phyloP scores from a whole-genome alignment of 352 stramenopile genomes.

The Pythium aristosporum region DNA sequence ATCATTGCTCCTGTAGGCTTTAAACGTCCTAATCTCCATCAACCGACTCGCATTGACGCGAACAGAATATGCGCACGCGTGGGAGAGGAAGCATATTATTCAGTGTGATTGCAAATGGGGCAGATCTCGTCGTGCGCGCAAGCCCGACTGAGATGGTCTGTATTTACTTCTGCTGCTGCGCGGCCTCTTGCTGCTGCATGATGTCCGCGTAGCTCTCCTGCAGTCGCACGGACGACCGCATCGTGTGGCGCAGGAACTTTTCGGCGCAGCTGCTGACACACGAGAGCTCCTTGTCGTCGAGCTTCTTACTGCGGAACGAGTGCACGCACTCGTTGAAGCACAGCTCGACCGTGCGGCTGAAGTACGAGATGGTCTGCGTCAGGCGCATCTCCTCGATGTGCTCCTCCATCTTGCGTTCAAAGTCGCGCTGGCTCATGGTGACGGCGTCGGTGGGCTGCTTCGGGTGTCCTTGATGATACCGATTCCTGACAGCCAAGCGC shows the following conservation, averaged over 20 bases:
- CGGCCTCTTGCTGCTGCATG: conserved; percentile 81
- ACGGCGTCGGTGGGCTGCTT: not conserved
- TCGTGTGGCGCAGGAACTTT: conserved; percentile 91
- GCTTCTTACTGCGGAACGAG: conserved; percentile 90
- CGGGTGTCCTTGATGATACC: conserved; percentile 4
- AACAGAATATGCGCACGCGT: not conserved
- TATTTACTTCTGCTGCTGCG: conserved; percentile 42
- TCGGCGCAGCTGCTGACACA: conserved; percentile 89
- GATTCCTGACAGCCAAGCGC: conserved; percentile 24
- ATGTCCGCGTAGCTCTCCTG: conserved; percentile 88
- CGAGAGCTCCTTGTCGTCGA: conserved; percentile 87
- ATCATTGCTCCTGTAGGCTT: too few species aligned
- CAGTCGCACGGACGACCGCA: conserved; percentile 87
- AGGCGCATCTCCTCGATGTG: conserved; percentile 91
- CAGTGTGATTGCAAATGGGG: not conserved
- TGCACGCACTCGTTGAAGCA: conserved; percentile 90
- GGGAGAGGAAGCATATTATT: conserved; percentile 23
- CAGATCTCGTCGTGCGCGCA: not conserved
- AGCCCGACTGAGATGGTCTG: conserved; percentile 6
- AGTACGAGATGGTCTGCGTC: conserved; percentile 87
- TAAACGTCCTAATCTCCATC: too few species aligned
- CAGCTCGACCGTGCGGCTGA: conserved; percentile 88
- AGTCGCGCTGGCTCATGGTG: conserved; percentile 77
- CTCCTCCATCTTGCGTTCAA: conserved; percentile 90
- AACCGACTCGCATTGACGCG: too few species aligned